A percentile compares a stretch with the other conserved stretches of the same genome.
phyloP scores from a whole-genome alignment of 2,329 filamentous ascomycete species.

The Calonectria pseudoturangicola region DNA sequence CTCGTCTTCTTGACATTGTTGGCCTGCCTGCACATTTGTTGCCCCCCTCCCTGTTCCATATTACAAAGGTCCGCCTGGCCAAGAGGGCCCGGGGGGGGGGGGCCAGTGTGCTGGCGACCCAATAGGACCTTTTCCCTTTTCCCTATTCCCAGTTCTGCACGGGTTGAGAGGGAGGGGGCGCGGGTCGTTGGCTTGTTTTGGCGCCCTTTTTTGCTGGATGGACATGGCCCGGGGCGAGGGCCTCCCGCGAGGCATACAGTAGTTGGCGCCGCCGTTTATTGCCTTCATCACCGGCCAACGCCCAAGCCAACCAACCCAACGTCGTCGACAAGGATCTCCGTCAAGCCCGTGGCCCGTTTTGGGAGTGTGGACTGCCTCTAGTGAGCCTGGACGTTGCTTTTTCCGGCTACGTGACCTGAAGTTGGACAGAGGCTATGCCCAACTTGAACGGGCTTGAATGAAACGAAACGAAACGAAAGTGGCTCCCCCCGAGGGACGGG shows the following conservation, averaged over 20 bases:
- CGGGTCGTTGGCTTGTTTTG: conserved; percentile 20
- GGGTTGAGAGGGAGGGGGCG: conserved; percentile 9
- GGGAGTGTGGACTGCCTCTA: conserved; percentile 25
- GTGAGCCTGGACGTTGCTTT: conserved; percentile 33
- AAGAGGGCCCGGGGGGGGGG: conserved; percentile 11
- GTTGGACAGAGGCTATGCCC: conserved; percentile 28
- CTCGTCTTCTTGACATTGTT: conserved; percentile 7
- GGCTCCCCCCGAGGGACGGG: background rate
- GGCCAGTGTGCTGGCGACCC: background rate
- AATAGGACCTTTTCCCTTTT: conserved; percentile 19
- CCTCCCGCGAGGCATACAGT: conserved; percentile 33
- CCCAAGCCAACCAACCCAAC: conserved; percentile 32
- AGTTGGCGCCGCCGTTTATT: conserved; percentile 40
- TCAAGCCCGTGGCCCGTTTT: conserved; percentile 29
- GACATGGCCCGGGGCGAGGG: conserved; percentile 28
- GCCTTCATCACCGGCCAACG: conserved; percentile 30
- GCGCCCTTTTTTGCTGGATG: conserved; percentile 23
- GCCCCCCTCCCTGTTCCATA: conserved; percentile 17
- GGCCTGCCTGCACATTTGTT: conserved; percentile 7
- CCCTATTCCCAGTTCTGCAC: conserved; percentile 8
- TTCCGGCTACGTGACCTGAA: conserved; percentile 39
- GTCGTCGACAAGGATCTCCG: conserved; percentile 30
- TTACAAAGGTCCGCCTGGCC: conserved; percentile 16
- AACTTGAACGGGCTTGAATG: conserved; percentile 21
- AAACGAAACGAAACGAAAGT: conserved; percentile 37